Conservation (phyloP, 1,284 basidiomycete genomes). For the Fomitiporia mediterranea region DNA sequence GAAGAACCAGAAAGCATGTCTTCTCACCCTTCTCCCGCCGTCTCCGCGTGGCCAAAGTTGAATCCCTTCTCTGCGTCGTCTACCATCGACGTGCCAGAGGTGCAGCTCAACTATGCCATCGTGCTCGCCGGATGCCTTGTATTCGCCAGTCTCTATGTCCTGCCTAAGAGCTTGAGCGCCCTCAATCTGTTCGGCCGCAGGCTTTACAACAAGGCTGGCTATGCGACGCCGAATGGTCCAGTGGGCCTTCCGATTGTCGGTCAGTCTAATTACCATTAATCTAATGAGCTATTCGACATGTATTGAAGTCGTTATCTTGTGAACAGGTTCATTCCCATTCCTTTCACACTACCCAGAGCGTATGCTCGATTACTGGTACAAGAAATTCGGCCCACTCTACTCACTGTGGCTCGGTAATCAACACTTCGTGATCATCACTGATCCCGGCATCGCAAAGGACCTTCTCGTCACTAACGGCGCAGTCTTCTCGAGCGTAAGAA, state of each 20-base stretch:
- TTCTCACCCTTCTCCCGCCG: constrained; percentile 9
- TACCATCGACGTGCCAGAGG: neutral
- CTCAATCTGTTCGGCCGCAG: neutral
- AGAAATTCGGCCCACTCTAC: constrained; percentile 35
- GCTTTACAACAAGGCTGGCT: constrained; percentile 9
- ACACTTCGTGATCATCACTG: constrained; percentile 39
- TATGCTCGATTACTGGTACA: constrained; percentile 35
- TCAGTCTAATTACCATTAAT: neutral
- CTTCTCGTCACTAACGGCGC: constrained; percentile 41
- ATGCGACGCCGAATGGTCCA: constrained; percentile 11
- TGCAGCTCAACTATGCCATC: constrained; percentile 3
- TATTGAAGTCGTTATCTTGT: neutral
- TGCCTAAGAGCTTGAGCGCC: neutral
- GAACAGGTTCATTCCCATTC: constrained; percentile 23
- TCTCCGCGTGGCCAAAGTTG: constrained; percentile 12
- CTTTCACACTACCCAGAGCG: constrained; percentile 37
- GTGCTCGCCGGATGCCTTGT: constrained; percentile 9
- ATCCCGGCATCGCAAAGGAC: constrained; percentile 37
- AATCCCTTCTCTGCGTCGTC: constrained; percentile 5
- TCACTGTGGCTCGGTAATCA: constrained; percentile 41
- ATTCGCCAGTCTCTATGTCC: neutral
- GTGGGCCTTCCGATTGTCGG: constrained; percentile 10
- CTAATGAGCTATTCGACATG: too few relatives aligned
- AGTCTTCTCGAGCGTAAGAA: constrained; percentile 33
- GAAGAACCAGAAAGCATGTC: neutral